phyloP scores from a whole-genome alignment of 129 eudicot species.

The Scalesia atractyloides region DNA sequence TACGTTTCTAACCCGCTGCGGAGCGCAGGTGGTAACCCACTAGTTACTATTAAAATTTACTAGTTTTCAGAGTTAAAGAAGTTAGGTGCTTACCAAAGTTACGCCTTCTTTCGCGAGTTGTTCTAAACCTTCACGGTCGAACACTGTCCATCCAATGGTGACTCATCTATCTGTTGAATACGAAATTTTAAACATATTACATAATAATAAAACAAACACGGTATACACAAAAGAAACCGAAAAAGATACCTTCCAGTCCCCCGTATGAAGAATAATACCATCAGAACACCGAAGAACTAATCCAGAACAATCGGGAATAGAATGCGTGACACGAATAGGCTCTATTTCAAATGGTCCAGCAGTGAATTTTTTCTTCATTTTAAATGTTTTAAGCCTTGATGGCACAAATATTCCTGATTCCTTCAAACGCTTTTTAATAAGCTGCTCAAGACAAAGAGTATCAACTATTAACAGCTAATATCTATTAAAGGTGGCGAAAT shows the following conservation, averaged over 20 bases:
- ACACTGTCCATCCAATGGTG: constrained; percentile 91
- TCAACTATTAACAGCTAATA: constrained; percentile 22
- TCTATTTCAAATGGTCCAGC: constrained; percentile 99
- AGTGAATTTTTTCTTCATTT: constrained; percentile 61
- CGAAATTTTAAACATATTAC: constrained; percentile 9
- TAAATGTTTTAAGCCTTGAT: constrained; percentile 86
- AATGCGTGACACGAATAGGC: constrained; percentile 95
- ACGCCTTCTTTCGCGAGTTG: constrained; percentile 97
- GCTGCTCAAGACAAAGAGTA: constrained; percentile 54
- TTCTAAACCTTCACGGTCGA: constrained; percentile 90
- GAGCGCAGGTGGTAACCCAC: no score
- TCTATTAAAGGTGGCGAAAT: constrained; percentile 1
- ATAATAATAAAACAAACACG: background rate
- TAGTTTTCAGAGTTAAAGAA: background rate
- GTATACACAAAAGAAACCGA: constrained; percentile 10
- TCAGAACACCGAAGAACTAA: constrained; percentile 94
- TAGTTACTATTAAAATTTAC: background rate
- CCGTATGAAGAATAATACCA: constrained; percentile 93
- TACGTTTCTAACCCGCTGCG: no score
- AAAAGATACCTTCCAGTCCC: constrained; percentile 92
- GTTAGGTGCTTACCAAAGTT: constrained; percentile 55
- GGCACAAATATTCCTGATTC: constrained; percentile 96
- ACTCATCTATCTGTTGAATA: constrained; percentile 77
- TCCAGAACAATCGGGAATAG: constrained; percentile 98
- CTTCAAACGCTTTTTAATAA: constrained; percentile 89